These are phyloP conservation scores for Triticum monococcum DNA, from an alignment of 176 grass and related monocot species.

Conservation along the genomic window DNA sequence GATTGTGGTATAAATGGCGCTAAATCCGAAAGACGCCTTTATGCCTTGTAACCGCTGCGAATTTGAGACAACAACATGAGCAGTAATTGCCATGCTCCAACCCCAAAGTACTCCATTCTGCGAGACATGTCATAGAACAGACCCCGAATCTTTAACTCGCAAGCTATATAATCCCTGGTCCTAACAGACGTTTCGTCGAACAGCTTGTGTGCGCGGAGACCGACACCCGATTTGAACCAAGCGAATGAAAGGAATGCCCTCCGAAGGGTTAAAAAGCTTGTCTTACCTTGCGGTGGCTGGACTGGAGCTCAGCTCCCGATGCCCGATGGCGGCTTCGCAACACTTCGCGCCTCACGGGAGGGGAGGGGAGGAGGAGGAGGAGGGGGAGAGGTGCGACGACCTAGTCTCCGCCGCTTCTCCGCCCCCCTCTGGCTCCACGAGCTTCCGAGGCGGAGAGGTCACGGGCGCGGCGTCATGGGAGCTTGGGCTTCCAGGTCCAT, in stretches of 20 bases:
- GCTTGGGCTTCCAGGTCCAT: constrained; percentile 1
- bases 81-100: not conserved
- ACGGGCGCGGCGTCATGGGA: constrained; percentile 6
- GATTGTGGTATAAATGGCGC: not conserved
- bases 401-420: not conserved
- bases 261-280: not conserved
- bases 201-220: not conserved
- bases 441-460: not conserved
- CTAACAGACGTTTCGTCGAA: not conserved
- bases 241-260: not conserved
- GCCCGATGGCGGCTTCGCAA: not conserved
- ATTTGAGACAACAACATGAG: not conserved
- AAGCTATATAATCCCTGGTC: not conserved
- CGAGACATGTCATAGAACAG: constrained; percentile 7
- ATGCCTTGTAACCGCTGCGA: not conserved
- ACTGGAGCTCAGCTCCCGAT: not conserved
- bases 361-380: constrained; percentile 17
- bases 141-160: not conserved
- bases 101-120: not conserved
- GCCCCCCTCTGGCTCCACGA: not conserved
- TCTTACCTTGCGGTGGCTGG: constrained; percentile 4
- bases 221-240: not conserved
- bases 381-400: not conserved
- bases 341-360: not conserved
- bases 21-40: not conserved